Evolutionary conservation across 2,329 filamentous ascomycete species (phyloP).

Genomic region (Aspergillus sp.): DNA sequence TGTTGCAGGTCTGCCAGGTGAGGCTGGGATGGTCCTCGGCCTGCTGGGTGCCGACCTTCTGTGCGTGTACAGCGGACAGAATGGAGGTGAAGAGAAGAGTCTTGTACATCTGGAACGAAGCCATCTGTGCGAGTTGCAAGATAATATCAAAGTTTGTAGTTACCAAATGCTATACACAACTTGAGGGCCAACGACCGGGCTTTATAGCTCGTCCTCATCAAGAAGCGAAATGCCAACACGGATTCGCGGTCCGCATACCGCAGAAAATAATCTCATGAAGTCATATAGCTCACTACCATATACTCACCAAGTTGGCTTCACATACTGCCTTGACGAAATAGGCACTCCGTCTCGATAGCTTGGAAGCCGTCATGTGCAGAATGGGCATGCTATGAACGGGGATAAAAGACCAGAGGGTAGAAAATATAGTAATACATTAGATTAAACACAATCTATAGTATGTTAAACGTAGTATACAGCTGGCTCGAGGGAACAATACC

Average conservation of each 20-base stretch:
- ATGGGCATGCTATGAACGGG: not conserved
- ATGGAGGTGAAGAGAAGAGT: slow-evolving; percentile 16
- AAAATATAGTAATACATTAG: not conserved
- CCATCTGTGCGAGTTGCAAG: slow-evolving; percentile 5
- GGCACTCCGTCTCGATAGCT: slow-evolving; percentile 5
- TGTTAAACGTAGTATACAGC: not conserved
- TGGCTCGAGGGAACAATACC: slow-evolving; percentile 1
- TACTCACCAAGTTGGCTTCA: not conserved
- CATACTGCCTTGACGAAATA: slow-evolving; percentile 13
- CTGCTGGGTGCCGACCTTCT: slow-evolving; percentile 23
- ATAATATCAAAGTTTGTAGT: too few relatives aligned
- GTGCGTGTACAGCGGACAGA: slow-evolving; percentile 16
- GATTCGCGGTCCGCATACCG: slow-evolving; percentile 18
- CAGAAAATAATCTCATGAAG: not conserved
- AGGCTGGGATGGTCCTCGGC: slow-evolving; percentile 48
- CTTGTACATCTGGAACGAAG: slow-evolving; percentile 18
- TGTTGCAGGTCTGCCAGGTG: slow-evolving; percentile 53
- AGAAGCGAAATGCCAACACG: slow-evolving; percentile 4
- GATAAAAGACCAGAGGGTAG: too few relatives aligned
- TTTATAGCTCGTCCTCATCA: not conserved
- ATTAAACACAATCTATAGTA: slow-evolving; percentile 2
- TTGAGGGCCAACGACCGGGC: too few relatives aligned
- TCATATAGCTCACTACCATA: not conserved
- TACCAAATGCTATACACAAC: too few relatives aligned
- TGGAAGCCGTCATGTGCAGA: not conserved